A percentile compares a stretch with the other conserved stretches of the same genome.
Evolutionary conservation across 306 rosid species (phyloP).

Genomic region (Lupinus albus): DNA sequence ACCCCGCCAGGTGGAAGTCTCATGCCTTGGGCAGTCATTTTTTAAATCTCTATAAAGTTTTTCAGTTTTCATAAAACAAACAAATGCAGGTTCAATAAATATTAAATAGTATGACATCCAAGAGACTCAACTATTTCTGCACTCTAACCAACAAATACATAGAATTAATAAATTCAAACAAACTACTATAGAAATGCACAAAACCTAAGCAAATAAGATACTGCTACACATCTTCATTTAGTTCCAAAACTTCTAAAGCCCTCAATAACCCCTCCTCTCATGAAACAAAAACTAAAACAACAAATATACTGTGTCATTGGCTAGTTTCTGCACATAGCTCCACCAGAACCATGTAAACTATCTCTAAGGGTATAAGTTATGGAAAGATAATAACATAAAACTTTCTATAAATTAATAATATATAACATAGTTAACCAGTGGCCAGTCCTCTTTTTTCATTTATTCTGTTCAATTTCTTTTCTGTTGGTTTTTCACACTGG

Average conservation of each 20-base stretch:
- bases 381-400: not conserved
- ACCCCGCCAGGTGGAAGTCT: too few species aligned
- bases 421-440: not conserved
- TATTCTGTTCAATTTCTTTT: not conserved
- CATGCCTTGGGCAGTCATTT: too few species aligned
- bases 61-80: not conserved
- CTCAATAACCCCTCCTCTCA: not conserved
- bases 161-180: not conserved
- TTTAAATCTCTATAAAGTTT: not conserved
- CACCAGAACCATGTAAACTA: slow-evolving; percentile 1
- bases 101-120: not conserved
- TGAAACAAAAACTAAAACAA: not conserved
- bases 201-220: not conserved
- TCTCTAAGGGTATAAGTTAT: not conserved
- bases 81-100: not conserved
- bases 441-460: not conserved
- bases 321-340: not conserved
- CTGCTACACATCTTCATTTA: not conserved
- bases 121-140: not conserved
- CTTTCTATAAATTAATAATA: not conserved
- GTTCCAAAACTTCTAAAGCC: not conserved
- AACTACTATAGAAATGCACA: not conserved
- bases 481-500: not conserved
- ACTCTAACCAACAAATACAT: not conserved
- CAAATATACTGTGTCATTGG: not conserved